These are phyloP conservation scores for Podaxis pistillaris DNA, from an alignment of 768 basidiomycete genomes.

Conservation along the genomic window DNA sequence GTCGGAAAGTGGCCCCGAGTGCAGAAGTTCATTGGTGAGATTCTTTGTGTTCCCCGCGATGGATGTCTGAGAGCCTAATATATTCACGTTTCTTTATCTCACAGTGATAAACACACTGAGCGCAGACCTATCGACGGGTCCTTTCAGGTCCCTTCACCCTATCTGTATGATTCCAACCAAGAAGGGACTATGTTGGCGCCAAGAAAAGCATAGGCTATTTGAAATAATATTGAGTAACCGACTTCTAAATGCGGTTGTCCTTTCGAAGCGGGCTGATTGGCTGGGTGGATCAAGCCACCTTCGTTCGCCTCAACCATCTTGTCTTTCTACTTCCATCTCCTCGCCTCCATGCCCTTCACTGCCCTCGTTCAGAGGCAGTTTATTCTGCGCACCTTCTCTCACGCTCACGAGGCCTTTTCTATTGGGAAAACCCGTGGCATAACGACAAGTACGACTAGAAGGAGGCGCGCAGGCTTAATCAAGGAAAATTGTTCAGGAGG, in stretches of 20 bases:
- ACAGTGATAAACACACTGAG: too few species aligned
- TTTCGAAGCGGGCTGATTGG: neutral
- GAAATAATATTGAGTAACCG: neutral
- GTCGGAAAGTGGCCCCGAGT: too few species aligned
- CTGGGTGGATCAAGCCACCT: slow-evolving; percentile 3
- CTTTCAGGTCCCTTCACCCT: too few species aligned
- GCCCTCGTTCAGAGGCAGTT: slow-evolving; percentile 12
- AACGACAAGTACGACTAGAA: neutral
- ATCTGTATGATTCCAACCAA: too few species aligned
- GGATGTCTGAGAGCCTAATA: too few species aligned
- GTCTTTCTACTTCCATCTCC: neutral
- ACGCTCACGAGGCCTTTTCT: neutral
- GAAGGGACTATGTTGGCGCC: too few species aligned
- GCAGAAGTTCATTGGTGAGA: too few species aligned
- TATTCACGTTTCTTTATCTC: too few species aligned
- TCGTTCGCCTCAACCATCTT: neutral
- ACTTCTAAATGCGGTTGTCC: neutral
- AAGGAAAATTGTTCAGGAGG: neutral
- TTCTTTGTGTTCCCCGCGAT: too few species aligned
- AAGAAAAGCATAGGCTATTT: too few species aligned
- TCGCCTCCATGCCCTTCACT: neutral
- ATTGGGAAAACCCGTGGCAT: neutral
- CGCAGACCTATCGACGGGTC: too few species aligned
- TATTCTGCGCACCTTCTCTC: neutral
- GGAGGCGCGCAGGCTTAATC: neutral